Evolutionary conservation across 192 early-diverging fungal genomes (phyloP), one percentile per base, ranked within the genome.

Genomic region (Gamsiella multidivaricata): DNA sequence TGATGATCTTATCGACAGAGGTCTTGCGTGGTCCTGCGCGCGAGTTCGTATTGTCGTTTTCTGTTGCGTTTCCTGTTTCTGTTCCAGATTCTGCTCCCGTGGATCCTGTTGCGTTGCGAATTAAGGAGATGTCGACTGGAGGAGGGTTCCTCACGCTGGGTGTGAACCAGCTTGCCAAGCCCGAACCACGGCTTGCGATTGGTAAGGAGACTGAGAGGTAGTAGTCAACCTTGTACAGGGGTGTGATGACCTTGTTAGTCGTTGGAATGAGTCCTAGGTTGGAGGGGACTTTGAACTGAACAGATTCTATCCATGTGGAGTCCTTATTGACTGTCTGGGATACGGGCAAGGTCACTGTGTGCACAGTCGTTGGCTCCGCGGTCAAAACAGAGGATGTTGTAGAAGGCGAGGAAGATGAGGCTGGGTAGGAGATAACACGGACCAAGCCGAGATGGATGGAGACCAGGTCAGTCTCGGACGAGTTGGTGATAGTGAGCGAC

Each of bases 141-240:
- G 73, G 73, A 3, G 74, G 65, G 0, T 18, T 39, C 49, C 51
- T 68, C 32, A 61, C 42, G 15, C 51, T 46, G 14, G 65, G 59
- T 14, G 74, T 78, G 41, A 78, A 78, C 74, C 74, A 78, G 31
- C 74, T 78, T 15, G 74, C 74, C 15, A 78, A 28, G 14, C 65
- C 61, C 0, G 60, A 46, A 20, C 31, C 23, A 18, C 74, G 74
- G 11, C 65, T 69, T 5, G 74, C 65, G 12, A 78, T 41, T 9
- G 74, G 74, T 2, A 78, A 1, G 1, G 65, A 63, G 37, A 78
- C 49, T 1, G 74, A 68, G 37, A 78, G 39, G 22, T 69, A 78
- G 10, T 78, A 78, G 26, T 78, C 74, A 10, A 69, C 61, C 43
- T 69, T 78, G 58, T 61, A 69, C 9, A 78, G 54, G 26, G 74